Evolutionary conservation across 1,139 yeast species (phyloP), one percentile per base, ranked within the genome.

Genomic region (Candida pseudoviswanathii): DNA sequence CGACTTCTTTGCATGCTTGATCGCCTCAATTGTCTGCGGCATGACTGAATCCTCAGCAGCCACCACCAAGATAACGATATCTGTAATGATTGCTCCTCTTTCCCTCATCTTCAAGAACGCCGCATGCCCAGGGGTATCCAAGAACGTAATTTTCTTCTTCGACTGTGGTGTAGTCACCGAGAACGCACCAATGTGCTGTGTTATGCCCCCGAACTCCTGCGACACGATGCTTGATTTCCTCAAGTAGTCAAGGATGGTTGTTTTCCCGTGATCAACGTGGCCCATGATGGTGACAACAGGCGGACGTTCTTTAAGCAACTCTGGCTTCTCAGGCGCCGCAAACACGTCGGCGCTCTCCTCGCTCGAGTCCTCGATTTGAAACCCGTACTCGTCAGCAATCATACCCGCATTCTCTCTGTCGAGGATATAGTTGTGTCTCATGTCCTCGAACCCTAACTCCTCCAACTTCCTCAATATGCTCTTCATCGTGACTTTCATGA

Each of bases 221-320:
- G 83, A 82, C 0, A 87, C 98, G 6, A 94, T 82, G 0, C 91
- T 82, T 0, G 96, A 86, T 58, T 89, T 90, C 44, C 98, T 77
- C 58, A 95, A 72, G 58, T 84, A 81, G 64, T 95, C 99, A 51
- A 94, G 76, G 55, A 94, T 86, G 0, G 99, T 92, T 1, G 99
- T 94, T 64, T 94, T 94, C 1, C 99, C 99, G 64, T 94, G 99
- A 66, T 94, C 99, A 39, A 94, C 99, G 67, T 94, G 99, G 4
- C 99, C 99, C 98, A 94, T 94, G 47, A 94, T 89, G 0, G 99
- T 92, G 1, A 94, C 97, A 26, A 94, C 87, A 0, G 99, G 99
- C 0, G 99, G 91, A 56, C 99, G 75, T 11, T 84, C 77, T 47
- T 82, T 82, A 54, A 87, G 66, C 24, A 66, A 57, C 4, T 75